Conservation (phyloP, 192 early-diverging fungal genomes). For the Geranomyces variabilis region DNA sequence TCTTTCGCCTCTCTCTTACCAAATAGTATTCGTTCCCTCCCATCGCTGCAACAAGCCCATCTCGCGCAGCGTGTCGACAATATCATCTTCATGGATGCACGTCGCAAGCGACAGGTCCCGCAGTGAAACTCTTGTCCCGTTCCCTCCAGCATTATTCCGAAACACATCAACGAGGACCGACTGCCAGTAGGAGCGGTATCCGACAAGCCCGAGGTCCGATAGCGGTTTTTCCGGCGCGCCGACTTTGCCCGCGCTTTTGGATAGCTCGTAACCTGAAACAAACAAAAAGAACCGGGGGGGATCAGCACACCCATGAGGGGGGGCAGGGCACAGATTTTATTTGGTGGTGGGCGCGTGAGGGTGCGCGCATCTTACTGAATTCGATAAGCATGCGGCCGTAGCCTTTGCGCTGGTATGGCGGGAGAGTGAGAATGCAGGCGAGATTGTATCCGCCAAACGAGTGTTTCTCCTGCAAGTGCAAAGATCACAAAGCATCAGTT, state of each 20-base stretch:
- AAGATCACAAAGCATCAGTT: background rate
- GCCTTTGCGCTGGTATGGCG: slow-evolving; percentile 82
- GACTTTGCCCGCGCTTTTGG: slow-evolving; percentile 66
- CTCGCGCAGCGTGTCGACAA: slow-evolving; percentile 74
- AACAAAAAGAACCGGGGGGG: background rate
- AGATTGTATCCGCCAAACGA: slow-evolving; percentile 86
- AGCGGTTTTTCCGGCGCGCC: slow-evolving; percentile 90
- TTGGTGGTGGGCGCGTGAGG: too few species aligned
- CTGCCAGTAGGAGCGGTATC: slow-evolving; percentile 85
- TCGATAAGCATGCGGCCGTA: slow-evolving; percentile 90
- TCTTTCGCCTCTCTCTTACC: slow-evolving; percentile 24
- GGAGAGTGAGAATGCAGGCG: slow-evolving; percentile 87
- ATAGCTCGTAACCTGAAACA: slow-evolving; percentile 73
- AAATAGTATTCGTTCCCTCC: slow-evolving; percentile 44
- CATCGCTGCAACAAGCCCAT: slow-evolving; percentile 62
- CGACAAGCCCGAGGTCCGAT: slow-evolving; percentile 78
- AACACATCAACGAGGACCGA: slow-evolving; percentile 63
- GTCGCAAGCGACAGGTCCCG: slow-evolving; percentile 66
- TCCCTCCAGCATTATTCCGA: slow-evolving; percentile 19
- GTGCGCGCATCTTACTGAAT: too few species aligned
- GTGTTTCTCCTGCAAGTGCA: slow-evolving; percentile 77
- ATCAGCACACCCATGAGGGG: too few species aligned
- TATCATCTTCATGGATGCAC: slow-evolving; percentile 79
- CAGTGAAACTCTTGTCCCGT: slow-evolving; percentile 40
- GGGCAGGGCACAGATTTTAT: too few species aligned